phyloP scores from a whole-genome alignment of 352 stramenopile genomes.

The Phytophthora tentaculata region DNA sequence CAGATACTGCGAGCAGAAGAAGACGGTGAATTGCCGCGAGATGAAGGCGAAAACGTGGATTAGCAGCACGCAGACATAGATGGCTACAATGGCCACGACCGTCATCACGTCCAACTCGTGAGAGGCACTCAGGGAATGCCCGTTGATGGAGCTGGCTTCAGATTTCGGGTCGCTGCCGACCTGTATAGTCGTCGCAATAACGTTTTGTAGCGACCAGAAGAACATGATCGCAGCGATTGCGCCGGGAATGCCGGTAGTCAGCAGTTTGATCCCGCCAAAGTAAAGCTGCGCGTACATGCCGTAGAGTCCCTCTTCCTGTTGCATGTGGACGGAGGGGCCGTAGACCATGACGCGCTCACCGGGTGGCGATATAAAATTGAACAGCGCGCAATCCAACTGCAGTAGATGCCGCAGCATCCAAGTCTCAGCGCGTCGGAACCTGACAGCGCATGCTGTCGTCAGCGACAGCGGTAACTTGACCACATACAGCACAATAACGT shows the following conservation, averaged over 20 bases:
- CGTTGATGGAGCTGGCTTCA: slow-evolving; percentile 12
- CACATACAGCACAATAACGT: slow-evolving; percentile 34
- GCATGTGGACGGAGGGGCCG: slow-evolving; percentile 39
- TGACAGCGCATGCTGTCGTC: background rate
- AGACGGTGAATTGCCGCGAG: slow-evolving; percentile 67
- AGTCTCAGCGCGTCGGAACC: slow-evolving; percentile 37
- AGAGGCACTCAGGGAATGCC: slow-evolving; percentile 25
- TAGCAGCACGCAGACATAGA: slow-evolving; percentile 62
- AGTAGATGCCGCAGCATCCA: slow-evolving; percentile 46
- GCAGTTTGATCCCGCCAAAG: slow-evolving; percentile 59
- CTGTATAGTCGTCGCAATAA: slow-evolving; percentile 27
- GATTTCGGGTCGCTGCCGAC: slow-evolving; percentile 6
- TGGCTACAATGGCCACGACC: slow-evolving; percentile 44
- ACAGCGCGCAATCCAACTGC: slow-evolving; percentile 51
- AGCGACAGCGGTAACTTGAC: slow-evolving; percentile 32
- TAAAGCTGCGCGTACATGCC: slow-evolving; percentile 62
- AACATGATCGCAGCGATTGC: slow-evolving; percentile 50
- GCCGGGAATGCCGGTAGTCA: slow-evolving; percentile 54
- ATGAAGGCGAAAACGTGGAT: slow-evolving; percentile 61
- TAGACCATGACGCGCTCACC: slow-evolving; percentile 62
- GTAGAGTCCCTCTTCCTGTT: slow-evolving; percentile 39
- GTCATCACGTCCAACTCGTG: slow-evolving; percentile 56
- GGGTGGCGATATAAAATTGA: slow-evolving; percentile 63
- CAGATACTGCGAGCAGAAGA: slow-evolving; percentile 77
- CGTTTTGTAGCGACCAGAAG: slow-evolving; percentile 53